Percentiles rank a stretch among this genome's conserved stretches.
These are phyloP conservation scores for Carex littledalei DNA, from an alignment of 176 grass and related monocot species.

Conservation along the genomic window DNA sequence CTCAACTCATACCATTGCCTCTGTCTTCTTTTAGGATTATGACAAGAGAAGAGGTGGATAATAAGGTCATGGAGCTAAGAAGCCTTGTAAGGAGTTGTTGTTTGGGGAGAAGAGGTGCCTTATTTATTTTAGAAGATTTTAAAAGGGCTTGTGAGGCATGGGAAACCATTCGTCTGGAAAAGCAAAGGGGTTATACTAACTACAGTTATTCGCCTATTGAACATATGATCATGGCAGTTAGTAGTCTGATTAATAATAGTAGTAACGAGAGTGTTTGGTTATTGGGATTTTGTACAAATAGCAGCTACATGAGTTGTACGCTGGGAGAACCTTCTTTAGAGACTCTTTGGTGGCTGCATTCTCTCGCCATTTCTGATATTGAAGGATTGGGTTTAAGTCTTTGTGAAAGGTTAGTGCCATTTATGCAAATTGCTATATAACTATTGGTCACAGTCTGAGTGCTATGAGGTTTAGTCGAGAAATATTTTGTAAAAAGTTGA, in stretches of 20 bases:
- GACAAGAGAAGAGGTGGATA: conserved; percentile 50
- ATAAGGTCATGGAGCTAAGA: conserved; percentile 43
- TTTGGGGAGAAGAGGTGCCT: conserved; percentile 43
- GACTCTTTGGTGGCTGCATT: conserved; percentile 55
- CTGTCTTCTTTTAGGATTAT: conserved; percentile 37
- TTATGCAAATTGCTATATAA: neutral
- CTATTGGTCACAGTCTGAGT: neutral
- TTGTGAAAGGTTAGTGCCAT: conserved; percentile 36
- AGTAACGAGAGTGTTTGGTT: conserved; percentile 47
- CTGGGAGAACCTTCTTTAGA: conserved; percentile 53
- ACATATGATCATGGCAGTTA: conserved; percentile 75
- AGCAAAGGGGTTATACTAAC: neutral
- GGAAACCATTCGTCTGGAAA: conserved; percentile 27
- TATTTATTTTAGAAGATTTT: conserved; percentile 71
- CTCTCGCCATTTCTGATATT: conserved; percentile 34
- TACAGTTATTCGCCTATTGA: conserved; percentile 60
- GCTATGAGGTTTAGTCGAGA: neutral
- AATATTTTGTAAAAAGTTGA: neutral
- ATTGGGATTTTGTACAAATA: conserved; percentile 56
- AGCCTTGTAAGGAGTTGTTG: conserved; percentile 48
- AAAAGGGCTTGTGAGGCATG: conserved; percentile 50
- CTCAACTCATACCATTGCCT: conserved; percentile 57
- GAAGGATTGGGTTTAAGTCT: conserved; percentile 45
- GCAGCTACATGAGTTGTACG: conserved; percentile 44
- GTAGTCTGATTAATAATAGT: conserved; percentile 31